Conservation (phyloP, 2,329 filamentous ascomycete species). For the Neofusicoccum cordaticola region DNA sequence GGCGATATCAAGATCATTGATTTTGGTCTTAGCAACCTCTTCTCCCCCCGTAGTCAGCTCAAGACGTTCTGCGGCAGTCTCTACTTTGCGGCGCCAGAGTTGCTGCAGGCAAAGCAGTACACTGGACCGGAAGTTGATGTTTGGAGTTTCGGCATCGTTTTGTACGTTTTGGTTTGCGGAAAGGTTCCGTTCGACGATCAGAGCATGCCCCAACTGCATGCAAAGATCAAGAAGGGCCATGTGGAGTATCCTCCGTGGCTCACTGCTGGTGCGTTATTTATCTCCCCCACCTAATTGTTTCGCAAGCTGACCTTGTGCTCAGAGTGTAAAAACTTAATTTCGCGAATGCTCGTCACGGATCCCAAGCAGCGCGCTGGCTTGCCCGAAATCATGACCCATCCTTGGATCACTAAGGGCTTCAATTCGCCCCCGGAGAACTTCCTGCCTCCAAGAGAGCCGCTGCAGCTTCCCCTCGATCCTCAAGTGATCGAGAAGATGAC, state of each 20-base stretch:
- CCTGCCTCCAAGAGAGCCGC: conserved; percentile 75
- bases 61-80: conserved; percentile 98
- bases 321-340: conserved; percentile 94
- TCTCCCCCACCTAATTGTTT: not conserved
- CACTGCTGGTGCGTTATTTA: conserved; percentile 64
- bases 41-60: conserved; percentile 77
- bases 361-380: conserved; percentile 82
- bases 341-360: conserved; percentile 93
- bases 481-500: conserved; percentile 91
- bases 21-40: conserved; percentile 95
- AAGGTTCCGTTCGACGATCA: conserved; percentile 99
- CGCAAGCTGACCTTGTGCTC: conserved; percentile 15
- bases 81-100: conserved; percentile 94
- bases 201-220: conserved; percentile 96
- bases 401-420: conserved; percentile 95
- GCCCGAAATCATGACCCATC: conserved; percentile 88
- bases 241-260: conserved; percentile 96
- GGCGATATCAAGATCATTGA: conserved; percentile 99
- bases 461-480: conserved; percentile 79
- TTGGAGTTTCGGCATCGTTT: conserved; percentile 97
- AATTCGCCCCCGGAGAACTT: conserved; percentile 84
- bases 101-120: conserved; percentile 90
- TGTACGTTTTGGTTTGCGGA: conserved; percentile 94
- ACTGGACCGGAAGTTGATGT: conserved; percentile 95
- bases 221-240: conserved; percentile 95